Evolutionary conservation across 2,329 filamentous ascomycete species (phyloP), one percentile per base, ranked within the genome.

Genomic region (Amphichorda felina): DNA sequence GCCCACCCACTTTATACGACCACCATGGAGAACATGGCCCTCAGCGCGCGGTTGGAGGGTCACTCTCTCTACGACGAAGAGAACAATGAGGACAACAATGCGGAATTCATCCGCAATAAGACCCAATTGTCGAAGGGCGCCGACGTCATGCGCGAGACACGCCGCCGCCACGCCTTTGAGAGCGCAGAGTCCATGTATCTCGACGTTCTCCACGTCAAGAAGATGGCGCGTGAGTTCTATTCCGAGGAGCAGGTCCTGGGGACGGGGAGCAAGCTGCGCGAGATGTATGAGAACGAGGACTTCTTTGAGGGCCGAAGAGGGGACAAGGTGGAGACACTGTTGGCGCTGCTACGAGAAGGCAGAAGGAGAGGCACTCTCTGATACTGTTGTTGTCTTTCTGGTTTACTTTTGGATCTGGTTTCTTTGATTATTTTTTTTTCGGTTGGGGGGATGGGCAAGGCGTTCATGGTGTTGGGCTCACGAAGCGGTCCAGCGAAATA

Each of bases 241-340:
- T 30, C 41, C 5, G 40, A 48, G 17, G 41, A 44, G 14, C 38
- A 46, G 15, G 31, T 50, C 13, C 8, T 47, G 28, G 37, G 38
- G 8, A 50, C 49, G 8, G 47, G 40, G 7, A 44, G 43, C 4
- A 45, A 50, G 38, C 30, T 51, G 34, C 39, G 39, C 13, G 46
- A 53, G 36, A 51, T 50, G 49, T 51, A 50, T 29, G 47, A 51
- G 34, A 45, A 43, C 14, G 49, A 51, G 30, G 31, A 35, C 3
- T 51, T 49, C 30, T 52, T 47, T 17, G 44, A 43, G 10, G 34
- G 39, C 13, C 41, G 38, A 4, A 38, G 46, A 5, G 40, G 19
- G n/a, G 42, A 44, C 16, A 49, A 45, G 31, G 37, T 47, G 9
- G 28, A 27, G 5, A 29, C 30, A 16, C 26, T 45, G 30, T 41